Percentiles rank a stretch among this genome's conserved stretches.
Conservation (phyloP, 129 eudicot species). For the Escallonia herrerae region DNA sequence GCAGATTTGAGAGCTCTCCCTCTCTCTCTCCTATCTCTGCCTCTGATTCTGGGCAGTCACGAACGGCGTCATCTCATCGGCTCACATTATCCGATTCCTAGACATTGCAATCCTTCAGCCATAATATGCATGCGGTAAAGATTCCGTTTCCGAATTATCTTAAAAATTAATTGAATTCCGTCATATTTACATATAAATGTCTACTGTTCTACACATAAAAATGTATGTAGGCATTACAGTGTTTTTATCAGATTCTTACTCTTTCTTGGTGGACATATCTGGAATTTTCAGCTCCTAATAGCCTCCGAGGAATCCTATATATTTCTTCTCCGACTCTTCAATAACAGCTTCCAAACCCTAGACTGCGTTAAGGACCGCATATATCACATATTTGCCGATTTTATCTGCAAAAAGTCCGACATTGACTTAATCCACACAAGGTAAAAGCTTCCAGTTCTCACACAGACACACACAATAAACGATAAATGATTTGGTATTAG, state of each 20-base stretch:
- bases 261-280: neutral
- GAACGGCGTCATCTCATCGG: neutral
- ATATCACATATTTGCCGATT: conserved; percentile 9
- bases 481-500: no score
- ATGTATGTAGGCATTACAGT: neutral
- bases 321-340: conserved; percentile 31
- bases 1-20: no score
- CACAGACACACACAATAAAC: neutral
- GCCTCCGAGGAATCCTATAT: conserved; percentile 35
- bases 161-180: neutral
- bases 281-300: conserved; percentile 24
- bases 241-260: neutral
- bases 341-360: conserved; percentile 29
- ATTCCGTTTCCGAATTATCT: neutral
- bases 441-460: conserved; percentile 10
- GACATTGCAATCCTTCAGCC: neutral
- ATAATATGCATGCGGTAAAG: conserved; percentile 10
- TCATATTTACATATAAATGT: neutral
- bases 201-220: neutral
- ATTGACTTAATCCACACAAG: conserved; percentile 22
- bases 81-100: neutral
- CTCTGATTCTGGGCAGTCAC: neutral
- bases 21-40: no score
- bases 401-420: conserved; percentile 18
- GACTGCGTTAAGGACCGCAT: conserved; percentile 33